Conservation (phyloP, 2,329 filamentous ascomycete species). For the Clarireedia paspali region DNA sequence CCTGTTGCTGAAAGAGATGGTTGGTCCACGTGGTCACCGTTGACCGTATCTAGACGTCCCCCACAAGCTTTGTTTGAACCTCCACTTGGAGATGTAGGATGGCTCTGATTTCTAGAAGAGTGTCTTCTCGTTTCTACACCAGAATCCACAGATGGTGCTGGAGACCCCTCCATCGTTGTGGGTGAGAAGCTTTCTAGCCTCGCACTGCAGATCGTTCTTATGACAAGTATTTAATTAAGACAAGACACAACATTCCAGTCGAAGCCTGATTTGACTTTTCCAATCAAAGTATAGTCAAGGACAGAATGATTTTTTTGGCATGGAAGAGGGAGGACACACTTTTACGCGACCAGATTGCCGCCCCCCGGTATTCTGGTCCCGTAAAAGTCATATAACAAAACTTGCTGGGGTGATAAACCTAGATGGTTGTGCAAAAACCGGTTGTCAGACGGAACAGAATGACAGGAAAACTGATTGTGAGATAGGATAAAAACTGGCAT, state of each 20-base stretch:
- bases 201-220: not conserved
- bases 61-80: not conserved
- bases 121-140: not conserved
- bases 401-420: too few relatives aligned
- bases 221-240: not conserved
- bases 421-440: too few relatives aligned
- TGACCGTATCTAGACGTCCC: not conserved
- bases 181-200: too few relatives aligned
- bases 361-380: too few relatives aligned
- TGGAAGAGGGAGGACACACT: too few relatives aligned
- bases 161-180: not conserved
- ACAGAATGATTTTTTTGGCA: not conserved
- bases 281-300: too few relatives aligned
- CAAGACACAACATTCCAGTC: not conserved
- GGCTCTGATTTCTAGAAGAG: slow-evolving; percentile 1
- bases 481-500: too few relatives aligned
- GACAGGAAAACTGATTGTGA: too few relatives aligned
- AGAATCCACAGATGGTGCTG: not conserved
- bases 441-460: too few relatives aligned
- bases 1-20: not conserved
- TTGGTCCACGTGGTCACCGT: not conserved
- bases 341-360: too few relatives aligned
- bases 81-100: slow-evolving; percentile 1
- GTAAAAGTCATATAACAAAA: too few relatives aligned
- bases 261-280: too few relatives aligned